Percentiles rank a stretch among this genome's conserved stretches.
Conservation (phyloP, 2,329 filamentous ascomycete genomes). For the Ceratocystis variospora region DNA sequence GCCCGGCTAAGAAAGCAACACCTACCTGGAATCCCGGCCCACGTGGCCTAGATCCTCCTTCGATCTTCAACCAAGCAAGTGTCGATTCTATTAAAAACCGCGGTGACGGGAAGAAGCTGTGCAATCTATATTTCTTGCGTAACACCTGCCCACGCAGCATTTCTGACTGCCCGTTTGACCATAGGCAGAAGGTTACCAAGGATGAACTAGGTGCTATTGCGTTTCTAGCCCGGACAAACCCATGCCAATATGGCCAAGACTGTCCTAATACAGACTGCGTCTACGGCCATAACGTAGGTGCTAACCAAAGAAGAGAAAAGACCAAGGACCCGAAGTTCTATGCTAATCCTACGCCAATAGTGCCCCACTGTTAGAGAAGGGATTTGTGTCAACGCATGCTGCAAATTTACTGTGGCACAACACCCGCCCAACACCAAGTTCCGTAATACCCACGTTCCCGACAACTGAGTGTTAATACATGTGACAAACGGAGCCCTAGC, state of each 20-base stretch:
- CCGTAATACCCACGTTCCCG: not conserved
- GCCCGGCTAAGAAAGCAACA: not conserved
- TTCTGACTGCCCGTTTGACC: slow-evolving; percentile 41
- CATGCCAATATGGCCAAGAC: slow-evolving; percentile 44
- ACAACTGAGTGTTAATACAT: not conserved
- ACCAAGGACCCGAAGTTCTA: not conserved
- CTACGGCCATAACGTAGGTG: slow-evolving; percentile 47
- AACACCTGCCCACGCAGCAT: slow-evolving; percentile 42
- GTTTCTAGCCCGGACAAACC: slow-evolving; percentile 42
- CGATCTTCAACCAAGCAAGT: slow-evolving; percentile 22
- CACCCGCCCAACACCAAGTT: slow-evolving; percentile 11
- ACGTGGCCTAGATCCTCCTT: slow-evolving; percentile 9
- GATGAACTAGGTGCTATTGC: slow-evolving; percentile 45
- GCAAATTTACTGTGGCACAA: slow-evolving; percentile 8
- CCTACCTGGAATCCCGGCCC: slow-evolving; percentile 10
- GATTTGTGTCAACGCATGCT: slow-evolving; percentile 28
- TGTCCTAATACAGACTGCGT: slow-evolving; percentile 46
- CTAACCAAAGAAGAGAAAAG: not conserved
- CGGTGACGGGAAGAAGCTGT: slow-evolving; percentile 42
- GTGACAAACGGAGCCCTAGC: not conserved
- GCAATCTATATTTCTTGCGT: slow-evolving; percentile 48
- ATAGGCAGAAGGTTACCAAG: slow-evolving; percentile 38
- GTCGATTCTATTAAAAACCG: slow-evolving; percentile 44
- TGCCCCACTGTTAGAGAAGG: slow-evolving; percentile 41
- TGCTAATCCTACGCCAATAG: slow-evolving; percentile 26